These are phyloP conservation scores for Rheum nobile DNA, from an alignment of 148 eudicot species.

Conservation along the genomic window DNA sequence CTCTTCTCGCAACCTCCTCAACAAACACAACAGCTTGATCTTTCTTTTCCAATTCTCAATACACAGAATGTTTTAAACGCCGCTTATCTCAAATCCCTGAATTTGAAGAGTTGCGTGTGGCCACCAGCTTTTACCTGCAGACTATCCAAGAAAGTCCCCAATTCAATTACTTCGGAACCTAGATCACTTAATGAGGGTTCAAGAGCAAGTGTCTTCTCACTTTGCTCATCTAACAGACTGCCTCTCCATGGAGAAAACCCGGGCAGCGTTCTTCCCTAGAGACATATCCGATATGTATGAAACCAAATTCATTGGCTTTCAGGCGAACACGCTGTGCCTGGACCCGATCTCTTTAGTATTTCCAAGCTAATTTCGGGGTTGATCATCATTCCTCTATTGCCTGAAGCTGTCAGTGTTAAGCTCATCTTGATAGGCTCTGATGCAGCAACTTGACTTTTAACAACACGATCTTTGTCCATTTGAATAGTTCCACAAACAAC, in stretches of 20 bases:
- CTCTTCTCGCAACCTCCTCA: no score
- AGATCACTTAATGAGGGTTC: no score
- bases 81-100: no score
- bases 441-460: neutral
- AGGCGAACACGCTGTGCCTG: slow-evolving; percentile 51
- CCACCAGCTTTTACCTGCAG: no score
- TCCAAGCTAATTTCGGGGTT: slow-evolving; percentile 11
- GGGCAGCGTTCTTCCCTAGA: slow-evolving; percentile 38
- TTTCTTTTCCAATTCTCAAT: no score
- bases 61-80: no score
- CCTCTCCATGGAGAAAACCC: slow-evolving; percentile 33
- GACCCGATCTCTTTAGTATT: slow-evolving; percentile 42
- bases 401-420: neutral
- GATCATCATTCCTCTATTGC: neutral
- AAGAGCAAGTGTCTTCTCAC: no score
- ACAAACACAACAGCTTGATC: no score
- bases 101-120: no score
- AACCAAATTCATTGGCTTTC: slow-evolving; percentile 68
- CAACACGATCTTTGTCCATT: neutral
- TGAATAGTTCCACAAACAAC: neutral
- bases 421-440: neutral
- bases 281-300: slow-evolving; percentile 40
- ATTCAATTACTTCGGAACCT: no score
- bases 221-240: slow-evolving; percentile 21
- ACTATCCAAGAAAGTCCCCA: no score